phyloP scores from a whole-genome alignment of 2,329 filamentous ascomycete genomes.

The Didymella pomorum region DNA sequence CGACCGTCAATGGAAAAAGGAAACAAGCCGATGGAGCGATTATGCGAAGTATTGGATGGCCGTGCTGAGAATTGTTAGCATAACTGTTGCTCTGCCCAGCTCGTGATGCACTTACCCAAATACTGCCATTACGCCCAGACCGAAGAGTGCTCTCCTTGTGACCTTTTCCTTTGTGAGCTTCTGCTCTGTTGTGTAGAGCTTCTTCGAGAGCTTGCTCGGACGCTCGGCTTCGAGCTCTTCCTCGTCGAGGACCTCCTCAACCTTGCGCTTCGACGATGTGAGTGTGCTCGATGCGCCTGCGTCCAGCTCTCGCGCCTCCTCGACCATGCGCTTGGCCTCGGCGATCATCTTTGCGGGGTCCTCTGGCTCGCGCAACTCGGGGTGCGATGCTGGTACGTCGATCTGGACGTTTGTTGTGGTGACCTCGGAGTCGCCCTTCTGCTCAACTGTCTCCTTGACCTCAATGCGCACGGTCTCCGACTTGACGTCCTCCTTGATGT shows the following conservation, averaged over 20 bases:
- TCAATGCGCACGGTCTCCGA: conserved; percentile 70
- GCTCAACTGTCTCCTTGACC: conserved; percentile 70
- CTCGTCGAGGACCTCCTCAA: conserved; percentile 67
- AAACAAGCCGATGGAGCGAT: neutral
- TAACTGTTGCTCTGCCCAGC: too few relatives aligned
- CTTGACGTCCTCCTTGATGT: conserved; percentile 41
- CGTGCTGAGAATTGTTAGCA: conserved; percentile 11
- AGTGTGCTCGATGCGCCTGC: conserved; percentile 33
- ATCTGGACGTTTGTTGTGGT: conserved; percentile 78
- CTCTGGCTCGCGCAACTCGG: conserved; percentile 75
- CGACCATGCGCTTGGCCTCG: conserved; percentile 87
- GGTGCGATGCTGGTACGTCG: conserved; percentile 73
- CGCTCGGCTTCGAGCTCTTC: conserved; percentile 59
- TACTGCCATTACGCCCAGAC: conserved; percentile 84
- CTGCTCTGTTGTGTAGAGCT: conserved; percentile 68
- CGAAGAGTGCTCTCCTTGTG: conserved; percentile 82
- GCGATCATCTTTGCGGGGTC: conserved; percentile 85
- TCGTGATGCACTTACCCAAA: conserved; percentile 89
- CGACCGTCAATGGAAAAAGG: conserved; percentile 16
- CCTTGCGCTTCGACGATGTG: conserved; percentile 50
- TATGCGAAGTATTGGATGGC: conserved; percentile 20
- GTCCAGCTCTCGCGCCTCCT: conserved; percentile 68
- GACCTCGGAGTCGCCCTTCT: conserved; percentile 68
- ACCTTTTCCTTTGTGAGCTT: conserved; percentile 87
- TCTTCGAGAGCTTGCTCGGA: conserved; percentile 78